Conservation (phyloP, 495 filamentous ascomycete genomes). For the Xylaria grammica region DNA sequence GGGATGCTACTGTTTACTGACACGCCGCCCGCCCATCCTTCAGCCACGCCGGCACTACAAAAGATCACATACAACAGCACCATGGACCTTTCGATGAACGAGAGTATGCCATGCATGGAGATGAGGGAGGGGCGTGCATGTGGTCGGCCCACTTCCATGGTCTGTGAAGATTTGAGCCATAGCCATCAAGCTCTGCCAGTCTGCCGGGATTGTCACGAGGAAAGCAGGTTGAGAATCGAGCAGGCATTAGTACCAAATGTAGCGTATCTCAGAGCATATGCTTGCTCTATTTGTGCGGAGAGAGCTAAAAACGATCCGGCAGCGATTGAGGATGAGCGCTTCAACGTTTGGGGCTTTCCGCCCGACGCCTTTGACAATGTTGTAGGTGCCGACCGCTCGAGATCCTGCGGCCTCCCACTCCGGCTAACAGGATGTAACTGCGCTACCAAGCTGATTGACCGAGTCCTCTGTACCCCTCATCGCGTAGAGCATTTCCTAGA, state of each 20-base stretch:
- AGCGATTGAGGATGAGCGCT: background rate
- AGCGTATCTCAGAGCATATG: constrained; percentile 9
- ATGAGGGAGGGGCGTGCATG: no score
- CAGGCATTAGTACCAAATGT: background rate
- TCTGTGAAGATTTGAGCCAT: constrained; percentile 21
- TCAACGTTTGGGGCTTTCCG: constrained; percentile 12
- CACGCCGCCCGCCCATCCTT: no score
- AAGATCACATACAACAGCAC: no score
- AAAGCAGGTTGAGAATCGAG: background rate
- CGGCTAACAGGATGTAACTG: constrained; percentile 25
- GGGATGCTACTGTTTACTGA: no score
- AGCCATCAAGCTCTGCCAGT: background rate
- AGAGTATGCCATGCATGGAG: no score
- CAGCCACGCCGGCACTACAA: no score
- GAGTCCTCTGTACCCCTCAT: constrained; percentile 26
- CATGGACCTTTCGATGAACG: no score
- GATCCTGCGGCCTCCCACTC: background rate
- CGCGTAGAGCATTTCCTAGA: constrained; percentile 14
- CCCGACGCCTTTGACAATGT: background rate
- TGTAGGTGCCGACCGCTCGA: background rate
- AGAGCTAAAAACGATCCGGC: background rate
- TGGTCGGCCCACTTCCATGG: background rate
- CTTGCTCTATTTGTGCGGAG: background rate
- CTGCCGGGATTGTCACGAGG: constrained; percentile 13
- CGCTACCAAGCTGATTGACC: constrained; percentile 17